Evolutionary conservation across 31 red algal species (phyloP).

Genomic region (Porphyra umbilicalis): DNA sequence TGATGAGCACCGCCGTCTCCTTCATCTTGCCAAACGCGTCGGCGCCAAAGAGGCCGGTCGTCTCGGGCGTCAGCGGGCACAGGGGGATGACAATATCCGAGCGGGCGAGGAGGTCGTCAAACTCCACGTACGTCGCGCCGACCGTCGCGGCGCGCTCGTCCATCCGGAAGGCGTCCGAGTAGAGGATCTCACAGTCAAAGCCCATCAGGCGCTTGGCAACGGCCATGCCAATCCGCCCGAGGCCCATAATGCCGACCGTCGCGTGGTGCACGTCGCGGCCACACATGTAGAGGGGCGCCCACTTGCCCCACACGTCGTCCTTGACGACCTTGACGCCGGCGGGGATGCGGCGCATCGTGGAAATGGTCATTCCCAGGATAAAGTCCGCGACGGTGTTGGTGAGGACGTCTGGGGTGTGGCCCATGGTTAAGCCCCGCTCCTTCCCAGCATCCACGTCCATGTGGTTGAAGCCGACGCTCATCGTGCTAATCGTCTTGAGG

Average conservation of each 20-base stretch:
- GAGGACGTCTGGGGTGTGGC: slow-evolving; percentile 84
- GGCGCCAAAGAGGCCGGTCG: slow-evolving; percentile 52
- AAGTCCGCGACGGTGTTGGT: slow-evolving; percentile 89
- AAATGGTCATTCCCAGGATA: slow-evolving; percentile 55
- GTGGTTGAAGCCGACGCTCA: slow-evolving; percentile 95
- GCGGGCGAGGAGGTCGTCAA: slow-evolving; percentile 36
- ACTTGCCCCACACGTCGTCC: slow-evolving; percentile 78
- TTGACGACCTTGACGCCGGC: slow-evolving; percentile 66
- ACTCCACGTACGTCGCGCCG: slow-evolving; percentile 27
- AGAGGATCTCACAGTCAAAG: slow-evolving; percentile 88
- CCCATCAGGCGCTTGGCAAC: slow-evolving; percentile 67
- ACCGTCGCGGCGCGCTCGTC: slow-evolving; percentile 29
- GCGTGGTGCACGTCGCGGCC: slow-evolving; percentile 68
- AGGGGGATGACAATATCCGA: slow-evolving; percentile 83
- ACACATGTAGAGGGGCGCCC: slow-evolving; percentile 78
- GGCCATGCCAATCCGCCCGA: slow-evolving; percentile 84
- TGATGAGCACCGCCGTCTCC: slow-evolving; percentile 80
- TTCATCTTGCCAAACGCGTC: slow-evolving; percentile 73
- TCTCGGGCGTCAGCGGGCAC: slow-evolving; percentile 70
- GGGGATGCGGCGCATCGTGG: slow-evolving; percentile 73
- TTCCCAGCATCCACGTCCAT: slow-evolving; percentile 56
- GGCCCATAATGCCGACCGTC: slow-evolving; percentile 78
- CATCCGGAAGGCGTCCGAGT: slow-evolving; percentile 20
- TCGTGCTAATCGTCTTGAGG: slow-evolving; percentile 70
- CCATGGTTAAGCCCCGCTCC: slow-evolving; percentile 34